Conservation (phyloP, 805 yeast genomes). For the Lachancea nothofagi region DNA sequence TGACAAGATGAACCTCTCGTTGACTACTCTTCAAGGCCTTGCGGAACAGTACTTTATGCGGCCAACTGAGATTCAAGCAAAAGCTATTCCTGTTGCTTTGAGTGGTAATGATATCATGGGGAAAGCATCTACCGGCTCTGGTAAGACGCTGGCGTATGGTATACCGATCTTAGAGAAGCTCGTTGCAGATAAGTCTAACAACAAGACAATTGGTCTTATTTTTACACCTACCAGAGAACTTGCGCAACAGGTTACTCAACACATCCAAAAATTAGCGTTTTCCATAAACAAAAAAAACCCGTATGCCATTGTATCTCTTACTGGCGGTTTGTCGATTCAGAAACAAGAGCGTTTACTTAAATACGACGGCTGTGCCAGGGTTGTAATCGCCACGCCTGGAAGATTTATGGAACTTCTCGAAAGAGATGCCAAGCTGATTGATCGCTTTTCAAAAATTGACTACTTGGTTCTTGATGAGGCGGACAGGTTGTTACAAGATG, state of each 20-base stretch:
- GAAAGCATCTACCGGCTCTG: conserved; percentile 96
- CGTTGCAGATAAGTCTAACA: conserved; percentile 19
- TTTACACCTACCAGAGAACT: conserved; percentile 96
- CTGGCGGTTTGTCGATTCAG: conserved; percentile 94
- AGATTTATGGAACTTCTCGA: conserved; percentile 78
- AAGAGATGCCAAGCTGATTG: conserved; percentile 43
- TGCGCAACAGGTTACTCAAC: conserved; percentile 88
- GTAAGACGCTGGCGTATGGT: conserved; percentile 94
- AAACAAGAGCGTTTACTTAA: conserved; percentile 80
- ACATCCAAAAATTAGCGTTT: conserved; percentile 47
- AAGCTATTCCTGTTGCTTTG: conserved; percentile 67
- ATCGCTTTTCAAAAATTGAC: conserved; percentile 40
- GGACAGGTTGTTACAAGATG: conserved; percentile 89
- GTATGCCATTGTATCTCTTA: conserved; percentile 64
- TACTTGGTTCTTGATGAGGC: conserved; percentile 86
- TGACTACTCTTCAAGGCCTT: conserved; percentile 58
- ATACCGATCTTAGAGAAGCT: conserved; percentile 79
- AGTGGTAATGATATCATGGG: conserved; percentile 82
- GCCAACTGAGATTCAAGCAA: conserved; percentile 83
- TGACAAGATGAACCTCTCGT: conserved; percentile 39
- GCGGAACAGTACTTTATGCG: conserved; percentile 47
- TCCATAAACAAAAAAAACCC: conserved; percentile 42
- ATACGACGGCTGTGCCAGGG: conserved; percentile 59
- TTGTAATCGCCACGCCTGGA: conserved; percentile 94
- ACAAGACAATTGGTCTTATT: conserved; percentile 64